Evolutionary conservation across 75 land plant species (phyloP), one percentile per base, ranked within the genome.

Genomic region (Azolla pinnata): DNA sequence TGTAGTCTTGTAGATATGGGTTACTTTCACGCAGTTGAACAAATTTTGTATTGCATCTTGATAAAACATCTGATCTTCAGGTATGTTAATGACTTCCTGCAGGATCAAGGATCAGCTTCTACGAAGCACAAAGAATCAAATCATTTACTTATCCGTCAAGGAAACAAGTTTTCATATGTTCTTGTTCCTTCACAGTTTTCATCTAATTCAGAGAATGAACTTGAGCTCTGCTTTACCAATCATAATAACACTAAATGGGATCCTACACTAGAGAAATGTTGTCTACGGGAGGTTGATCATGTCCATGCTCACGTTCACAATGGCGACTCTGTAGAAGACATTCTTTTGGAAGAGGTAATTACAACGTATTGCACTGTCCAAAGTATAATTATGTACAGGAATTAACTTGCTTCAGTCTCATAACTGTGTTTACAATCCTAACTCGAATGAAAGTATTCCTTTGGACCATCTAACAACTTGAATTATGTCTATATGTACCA

Each of bases 271-370:
- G 64, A 59, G n/a, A 24, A 47, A 18, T 72, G 75, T 42, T 72
- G 75, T 64, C 59, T 60, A 4, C 63, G 56, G 35, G 75, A 72
- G 17, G 48, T n/a, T 17, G 60, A 55, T 1, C 75, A 72, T 33
- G 69, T 72, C 14, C 75, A 72, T 31, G 75, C 75, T 14, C 75
- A 72, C 31, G 69, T 72, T 0, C 75, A 72, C 42, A 69, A 65
- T 46, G 75, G 70, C 1, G 75, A 66, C 7, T 45, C 54, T 49
- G 66, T 63, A 0, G 57, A 72, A 57, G 75, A 72, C 53, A 51
- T 72, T 50, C 49, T 72, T 0, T 56, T 72, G 0, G 75, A 72
- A 44, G 59, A 72, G 69, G 75, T 72, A 1, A 35, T n/a, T n/a
- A n/a, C n/a, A n/a, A n/a, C 34, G 59, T 57, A 28, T 31, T 8